Conservation (phyloP, 2,329 filamentous ascomycete genomes). For the Exophiala sideris region DNA sequence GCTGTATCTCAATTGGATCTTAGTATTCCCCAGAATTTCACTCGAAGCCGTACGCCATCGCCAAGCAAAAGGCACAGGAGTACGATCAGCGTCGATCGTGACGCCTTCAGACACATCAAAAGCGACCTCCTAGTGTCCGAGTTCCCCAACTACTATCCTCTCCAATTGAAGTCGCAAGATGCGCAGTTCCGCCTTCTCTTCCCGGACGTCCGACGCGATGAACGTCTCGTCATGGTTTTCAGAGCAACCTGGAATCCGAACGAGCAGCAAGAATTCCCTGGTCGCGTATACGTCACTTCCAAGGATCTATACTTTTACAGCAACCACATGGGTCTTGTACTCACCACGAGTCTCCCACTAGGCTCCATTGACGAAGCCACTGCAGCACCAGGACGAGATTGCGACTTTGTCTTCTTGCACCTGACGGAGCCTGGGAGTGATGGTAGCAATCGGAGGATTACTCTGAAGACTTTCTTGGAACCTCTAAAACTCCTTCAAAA, state of each 20-base stretch:
- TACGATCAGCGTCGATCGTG: slow-evolving; percentile 54
- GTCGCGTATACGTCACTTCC: slow-evolving; percentile 82
- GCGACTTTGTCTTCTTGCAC: slow-evolving; percentile 88
- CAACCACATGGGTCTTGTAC: slow-evolving; percentile 84
- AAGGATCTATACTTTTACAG: slow-evolving; percentile 95
- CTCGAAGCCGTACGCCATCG: slow-evolving; percentile 28
- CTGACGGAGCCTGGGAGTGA: slow-evolving; percentile 62
- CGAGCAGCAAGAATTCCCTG: slow-evolving; percentile 72
- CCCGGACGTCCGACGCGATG: slow-evolving; percentile 69
- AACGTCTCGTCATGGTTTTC: slow-evolving; percentile 88
- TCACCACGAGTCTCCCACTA: slow-evolving; percentile 74
- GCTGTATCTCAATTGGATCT: slow-evolving; percentile 20
- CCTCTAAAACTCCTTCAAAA: slow-evolving; percentile 77
- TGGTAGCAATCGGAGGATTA: slow-evolving; percentile 68
- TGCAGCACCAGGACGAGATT: slow-evolving; percentile 82
- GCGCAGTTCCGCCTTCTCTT: slow-evolving; percentile 92
- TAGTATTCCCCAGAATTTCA: slow-evolving; percentile 24
- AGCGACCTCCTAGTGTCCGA: slow-evolving; percentile 37
- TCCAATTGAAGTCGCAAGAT: slow-evolving; percentile 79
- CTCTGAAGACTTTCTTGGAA: slow-evolving; percentile 90
- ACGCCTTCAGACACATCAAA: slow-evolving; percentile 36
- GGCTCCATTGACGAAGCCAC: slow-evolving; percentile 82
- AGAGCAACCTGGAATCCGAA: slow-evolving; percentile 82
- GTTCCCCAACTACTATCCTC: slow-evolving; percentile 73
- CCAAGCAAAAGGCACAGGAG: slow-evolving; percentile 49